A percentile compares a stretch with the other conserved stretches of the same genome.
phyloP scores from a whole-genome alignment of 1,139 yeast species.

The Pneumocystis jirovecii region DNA sequence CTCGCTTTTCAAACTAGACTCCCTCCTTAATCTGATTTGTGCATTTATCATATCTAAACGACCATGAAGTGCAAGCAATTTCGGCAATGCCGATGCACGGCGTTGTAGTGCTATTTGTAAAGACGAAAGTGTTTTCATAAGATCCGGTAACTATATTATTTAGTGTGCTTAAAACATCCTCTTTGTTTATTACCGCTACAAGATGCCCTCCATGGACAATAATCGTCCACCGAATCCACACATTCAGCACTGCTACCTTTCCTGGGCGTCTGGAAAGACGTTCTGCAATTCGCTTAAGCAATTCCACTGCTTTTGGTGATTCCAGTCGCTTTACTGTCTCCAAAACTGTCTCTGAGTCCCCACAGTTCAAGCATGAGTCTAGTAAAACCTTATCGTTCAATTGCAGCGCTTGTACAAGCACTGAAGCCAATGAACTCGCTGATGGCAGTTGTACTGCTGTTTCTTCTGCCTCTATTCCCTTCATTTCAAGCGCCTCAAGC shows the following conservation, averaged over 20 bases:
- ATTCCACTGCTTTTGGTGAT: slow-evolving; percentile 54
- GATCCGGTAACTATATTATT: slow-evolving; percentile 37
- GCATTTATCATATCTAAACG: slow-evolving; percentile 57
- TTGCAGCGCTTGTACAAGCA: slow-evolving; percentile 29
- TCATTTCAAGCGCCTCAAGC: slow-evolving; percentile 27
- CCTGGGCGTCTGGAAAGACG: slow-evolving; percentile 54
- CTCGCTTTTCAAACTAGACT: slow-evolving; percentile 28
- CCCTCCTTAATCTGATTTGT: slow-evolving; percentile 53
- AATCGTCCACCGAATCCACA: slow-evolving; percentile 89
- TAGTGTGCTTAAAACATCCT: neutral
- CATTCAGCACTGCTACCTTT: slow-evolving; percentile 60
- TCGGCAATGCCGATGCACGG: slow-evolving; percentile 62
- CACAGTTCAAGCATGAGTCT: slow-evolving; percentile 65
- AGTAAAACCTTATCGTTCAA: slow-evolving; percentile 29
- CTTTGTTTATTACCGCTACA: slow-evolving; percentile 27
- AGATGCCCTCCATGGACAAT: slow-evolving; percentile 79
- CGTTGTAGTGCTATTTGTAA: slow-evolving; percentile 62
- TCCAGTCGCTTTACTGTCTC: slow-evolving; percentile 57
- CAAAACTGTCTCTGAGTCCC: slow-evolving; percentile 60
- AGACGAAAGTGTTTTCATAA: slow-evolving; percentile 52
- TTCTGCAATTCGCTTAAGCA: slow-evolving; percentile 74
- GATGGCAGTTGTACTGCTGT: slow-evolving; percentile 16
- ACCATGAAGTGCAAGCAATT: slow-evolving; percentile 70
- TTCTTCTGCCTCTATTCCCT: slow-evolving; percentile 14
- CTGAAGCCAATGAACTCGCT: slow-evolving; percentile 27